Evolutionary conservation across 805 yeast species (phyloP).

Genomic region (Starmerella bombicola): DNA sequence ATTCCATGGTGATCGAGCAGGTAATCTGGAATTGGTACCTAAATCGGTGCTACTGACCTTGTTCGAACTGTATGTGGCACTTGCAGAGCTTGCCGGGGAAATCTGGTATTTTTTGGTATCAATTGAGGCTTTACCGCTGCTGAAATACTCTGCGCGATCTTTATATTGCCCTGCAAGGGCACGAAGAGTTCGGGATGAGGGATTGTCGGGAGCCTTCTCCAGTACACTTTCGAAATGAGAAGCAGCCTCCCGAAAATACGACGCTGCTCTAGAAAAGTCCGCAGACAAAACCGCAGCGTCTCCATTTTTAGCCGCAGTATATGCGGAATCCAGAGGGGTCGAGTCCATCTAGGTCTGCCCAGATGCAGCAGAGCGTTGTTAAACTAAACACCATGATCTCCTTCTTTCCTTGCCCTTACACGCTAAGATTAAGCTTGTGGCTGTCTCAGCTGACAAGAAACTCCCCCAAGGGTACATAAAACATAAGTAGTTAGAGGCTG

Average conservation of each 20-base stretch:
- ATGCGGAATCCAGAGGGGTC: conserved; percentile 32
- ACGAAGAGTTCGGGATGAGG: conserved; percentile 27
- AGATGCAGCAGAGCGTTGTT: no score
- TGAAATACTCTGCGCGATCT: conserved; percentile 27
- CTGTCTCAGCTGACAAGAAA: no score
- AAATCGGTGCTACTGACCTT: not conserved
- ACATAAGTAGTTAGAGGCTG: no score
- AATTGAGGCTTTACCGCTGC: conserved; percentile 17
- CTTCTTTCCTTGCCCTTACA: no score
- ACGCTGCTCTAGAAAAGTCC: conserved; percentile 34
- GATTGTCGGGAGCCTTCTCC: conserved; percentile 22
- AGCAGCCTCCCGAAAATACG: conserved; percentile 32
- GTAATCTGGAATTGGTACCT: not conserved
- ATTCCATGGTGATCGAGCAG: not conserved
- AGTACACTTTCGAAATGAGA: conserved; percentile 27
- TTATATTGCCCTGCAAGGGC: conserved; percentile 27
- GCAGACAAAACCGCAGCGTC: conserved; percentile 37
- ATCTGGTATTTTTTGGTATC: conserved; percentile 7
- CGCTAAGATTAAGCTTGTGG: no score
- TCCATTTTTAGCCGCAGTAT: conserved; percentile 41
- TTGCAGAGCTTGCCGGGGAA: conserved; percentile 6
- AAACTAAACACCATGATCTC: no score
- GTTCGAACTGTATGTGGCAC: conserved; percentile 6
- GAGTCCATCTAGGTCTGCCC: conserved; percentile 20
- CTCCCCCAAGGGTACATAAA: no score